These are phyloP conservation scores for Craterostigma plantagineum DNA, from an alignment of 257 asterid species.

Conservation along the genomic window DNA sequence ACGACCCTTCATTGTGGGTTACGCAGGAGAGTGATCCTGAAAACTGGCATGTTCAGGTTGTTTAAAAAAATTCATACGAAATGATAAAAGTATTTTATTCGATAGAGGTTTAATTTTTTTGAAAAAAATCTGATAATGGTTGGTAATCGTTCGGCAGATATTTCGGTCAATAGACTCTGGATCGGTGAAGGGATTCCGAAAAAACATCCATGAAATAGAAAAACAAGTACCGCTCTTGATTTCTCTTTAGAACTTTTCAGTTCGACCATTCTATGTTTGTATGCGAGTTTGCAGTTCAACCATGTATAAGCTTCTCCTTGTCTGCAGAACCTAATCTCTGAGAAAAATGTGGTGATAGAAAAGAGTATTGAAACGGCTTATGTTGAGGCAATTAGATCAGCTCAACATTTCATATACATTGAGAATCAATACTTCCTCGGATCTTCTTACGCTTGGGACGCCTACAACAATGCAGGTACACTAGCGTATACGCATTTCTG, in stretches of 20 bases:
- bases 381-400: slow-evolving; percentile 79
- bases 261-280: too few relatives aligned
- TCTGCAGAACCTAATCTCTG: slow-evolving; percentile 62
- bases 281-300: neutral
- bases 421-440: slow-evolving; percentile 94
- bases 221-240: slow-evolving; percentile 29
- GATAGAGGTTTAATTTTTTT: neutral
- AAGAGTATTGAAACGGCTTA: slow-evolving; percentile 84
- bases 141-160: slow-evolving; percentile 27
- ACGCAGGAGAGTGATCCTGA: slow-evolving; percentile 61
- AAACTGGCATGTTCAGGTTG: slow-evolving; percentile 98
- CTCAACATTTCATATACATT: slow-evolving; percentile 83
- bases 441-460: slow-evolving; percentile 88
- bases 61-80: neutral
- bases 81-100: too few relatives aligned
- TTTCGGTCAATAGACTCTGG: slow-evolving; percentile 96
- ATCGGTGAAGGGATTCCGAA: slow-evolving; percentile 83
- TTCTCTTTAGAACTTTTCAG: neutral
- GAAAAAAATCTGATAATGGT: slow-evolving; percentile 1
- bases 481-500: too few relatives aligned
- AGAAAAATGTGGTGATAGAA: slow-evolving; percentile 72
- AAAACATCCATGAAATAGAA: slow-evolving; percentile 33
- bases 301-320: slow-evolving; percentile 1
- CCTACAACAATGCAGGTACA: slow-evolving; percentile 67
- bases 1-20: slow-evolving; percentile 58